Percentiles rank a stretch among this genome's conserved stretches.
Evolutionary conservation across 2,329 filamentous ascomycete species (phyloP).

Genomic region (Penicillium sp.): DNA sequence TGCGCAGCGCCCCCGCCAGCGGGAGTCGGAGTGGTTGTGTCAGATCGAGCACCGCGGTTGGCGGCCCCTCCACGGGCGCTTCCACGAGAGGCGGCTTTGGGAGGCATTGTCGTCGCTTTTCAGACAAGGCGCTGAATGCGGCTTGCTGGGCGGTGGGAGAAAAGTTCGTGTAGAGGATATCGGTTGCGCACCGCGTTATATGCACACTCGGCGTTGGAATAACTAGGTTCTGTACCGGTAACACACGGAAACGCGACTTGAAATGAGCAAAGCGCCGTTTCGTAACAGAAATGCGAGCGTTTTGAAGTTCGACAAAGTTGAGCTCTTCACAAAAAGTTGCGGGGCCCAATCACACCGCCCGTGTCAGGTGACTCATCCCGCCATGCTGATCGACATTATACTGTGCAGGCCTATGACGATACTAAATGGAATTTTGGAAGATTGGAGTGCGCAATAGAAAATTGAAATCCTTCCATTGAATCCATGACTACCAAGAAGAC

Average conservation of each 20-base stretch:
- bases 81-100: constrained; percentile 26
- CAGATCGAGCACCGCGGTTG: constrained; percentile 2
- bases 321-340: constrained; percentile 20
- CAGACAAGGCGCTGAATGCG: constrained; percentile 13
- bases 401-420: background rate
- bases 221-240: background rate
- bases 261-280: background rate
- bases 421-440: background rate
- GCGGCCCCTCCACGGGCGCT: constrained; percentile 17
- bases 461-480: constrained; percentile 11
- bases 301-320: constrained; percentile 13
- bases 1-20: constrained; percentile 8
- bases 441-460: background rate
- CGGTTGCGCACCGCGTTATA: background rate
- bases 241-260: background rate
- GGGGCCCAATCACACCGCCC: constrained; percentile 17
- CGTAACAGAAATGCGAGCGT: background rate
- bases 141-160: constrained; percentile 4
- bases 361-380: constrained; percentile 11
- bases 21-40: constrained; percentile 13
- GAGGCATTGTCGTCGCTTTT: constrained; percentile 25
- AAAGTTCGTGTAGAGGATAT: constrained; percentile 5
- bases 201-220: background rate
- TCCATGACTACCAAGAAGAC: constrained; percentile 13
- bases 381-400: background rate